A percentile compares a stretch with the other conserved stretches of the same genome.
Conservation (phyloP, 2,329 filamentous ascomycete species). For the Exophiala alcalophila region DNA sequence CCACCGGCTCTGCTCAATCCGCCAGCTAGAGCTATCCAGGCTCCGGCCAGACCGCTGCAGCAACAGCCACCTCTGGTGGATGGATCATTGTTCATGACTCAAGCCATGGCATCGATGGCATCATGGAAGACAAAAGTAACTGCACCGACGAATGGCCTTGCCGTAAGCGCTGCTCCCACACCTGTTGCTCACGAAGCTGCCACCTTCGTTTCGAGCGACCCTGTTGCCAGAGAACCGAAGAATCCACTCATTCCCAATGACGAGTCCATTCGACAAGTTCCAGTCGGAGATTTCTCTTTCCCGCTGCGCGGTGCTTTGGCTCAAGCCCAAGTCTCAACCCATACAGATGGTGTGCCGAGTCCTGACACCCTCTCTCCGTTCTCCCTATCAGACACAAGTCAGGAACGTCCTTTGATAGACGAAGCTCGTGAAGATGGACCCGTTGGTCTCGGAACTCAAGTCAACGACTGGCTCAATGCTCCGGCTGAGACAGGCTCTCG, state of each 20-base stretch:
- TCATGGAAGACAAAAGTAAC: no score
- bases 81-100: no score
- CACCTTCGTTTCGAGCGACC: not conserved
- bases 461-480: not conserved
- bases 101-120: no score
- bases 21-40: no score
- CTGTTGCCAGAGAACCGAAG: not conserved
- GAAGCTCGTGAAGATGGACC: constrained; percentile 2
- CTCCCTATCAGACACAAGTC: not conserved
- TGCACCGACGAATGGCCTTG: no score
- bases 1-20: no score
- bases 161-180: no score
- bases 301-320: constrained; percentile 2
- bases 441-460: constrained; percentile 19
- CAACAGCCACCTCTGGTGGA: no score
- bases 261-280: constrained; percentile 9
- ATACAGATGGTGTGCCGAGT: constrained; percentile 22
- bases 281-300: constrained; percentile 15
- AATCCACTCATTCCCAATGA: not conserved
- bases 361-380: constrained; percentile 12
- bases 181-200: not conserved
- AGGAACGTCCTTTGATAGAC: not conserved
- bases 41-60: no score
- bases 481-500: not conserved
- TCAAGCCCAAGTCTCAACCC: constrained; percentile 11